These are phyloP conservation scores for Lasiodiplodia theobromae DNA, from an alignment of 2,329 filamentous ascomycete genomes.

Conservation along the genomic window DNA sequence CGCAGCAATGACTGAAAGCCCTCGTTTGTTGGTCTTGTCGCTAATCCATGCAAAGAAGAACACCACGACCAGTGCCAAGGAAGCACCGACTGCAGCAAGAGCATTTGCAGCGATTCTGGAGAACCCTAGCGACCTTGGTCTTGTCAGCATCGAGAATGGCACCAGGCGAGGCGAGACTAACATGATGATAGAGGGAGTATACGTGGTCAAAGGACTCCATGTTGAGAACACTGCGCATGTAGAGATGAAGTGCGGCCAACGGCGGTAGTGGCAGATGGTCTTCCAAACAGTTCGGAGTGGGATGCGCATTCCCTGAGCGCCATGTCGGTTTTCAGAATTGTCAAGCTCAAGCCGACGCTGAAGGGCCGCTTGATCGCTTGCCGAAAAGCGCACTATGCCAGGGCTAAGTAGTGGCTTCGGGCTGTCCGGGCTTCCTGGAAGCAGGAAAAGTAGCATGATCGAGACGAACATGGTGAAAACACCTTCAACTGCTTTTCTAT, in stretches of 20 bases:
- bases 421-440: conserved; percentile 53
- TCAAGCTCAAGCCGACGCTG: conserved; percentile 46
- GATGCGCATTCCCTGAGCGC: conserved; percentile 48
- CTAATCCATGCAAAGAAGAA: conserved; percentile 59
- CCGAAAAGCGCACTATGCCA: conserved; percentile 50
- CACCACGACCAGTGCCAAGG: conserved; percentile 56
- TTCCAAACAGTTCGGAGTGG: conserved; percentile 51
- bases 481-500: conserved; percentile 49
- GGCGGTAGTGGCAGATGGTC: conserved; percentile 54
- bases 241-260: conserved; percentile 57
- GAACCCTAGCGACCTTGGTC: conserved; percentile 50
- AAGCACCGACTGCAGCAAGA: conserved; percentile 51
- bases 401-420: conserved; percentile 50
- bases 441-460: conserved; percentile 50
- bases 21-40: conserved; percentile 55
- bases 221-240: conserved; percentile 61
- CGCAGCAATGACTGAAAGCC: conserved; percentile 53
- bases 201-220: conserved; percentile 61
- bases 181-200: conserved; percentile 55
- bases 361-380: conserved; percentile 44
- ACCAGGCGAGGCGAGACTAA: neutral
- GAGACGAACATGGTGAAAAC: conserved; percentile 53
- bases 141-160: neutral
- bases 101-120: conserved; percentile 56
- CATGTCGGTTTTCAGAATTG: conserved; percentile 41